phyloP scores from a whole-genome alignment of 208 protist species.

The Trypanosoma mega region DNA sequence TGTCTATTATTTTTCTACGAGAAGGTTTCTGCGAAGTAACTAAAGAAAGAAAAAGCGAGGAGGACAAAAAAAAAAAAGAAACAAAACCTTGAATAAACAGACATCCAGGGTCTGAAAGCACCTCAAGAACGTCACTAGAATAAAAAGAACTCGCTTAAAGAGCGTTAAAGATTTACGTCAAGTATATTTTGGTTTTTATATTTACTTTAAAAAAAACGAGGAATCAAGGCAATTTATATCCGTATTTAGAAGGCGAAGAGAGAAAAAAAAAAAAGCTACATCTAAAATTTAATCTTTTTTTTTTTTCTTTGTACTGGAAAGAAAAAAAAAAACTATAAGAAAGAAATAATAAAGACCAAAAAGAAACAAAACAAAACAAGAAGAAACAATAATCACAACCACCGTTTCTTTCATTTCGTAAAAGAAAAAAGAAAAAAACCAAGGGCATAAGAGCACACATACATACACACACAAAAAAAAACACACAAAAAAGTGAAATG shows the following conservation, averaged over 20 bases:
- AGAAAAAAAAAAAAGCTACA: slow-evolving; percentile 4
- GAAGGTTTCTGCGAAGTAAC: background rate
- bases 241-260: too few relatives aligned
- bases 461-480: background rate
- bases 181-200: too few relatives aligned
- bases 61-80: too few relatives aligned
- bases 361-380: slow-evolving; percentile 2
- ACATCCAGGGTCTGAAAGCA: too few relatives aligned
- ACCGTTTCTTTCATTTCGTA: background rate
- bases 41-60: slow-evolving; percentile 1
- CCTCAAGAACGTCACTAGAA: too few relatives aligned
- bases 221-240: too few relatives aligned
- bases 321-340: slow-evolving; percentile 1
- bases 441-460: too few relatives aligned
- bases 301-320: background rate
- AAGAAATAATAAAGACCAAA: slow-evolving; percentile 5
- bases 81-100: too few relatives aligned
- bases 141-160: too few relatives aligned
- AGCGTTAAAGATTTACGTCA: too few relatives aligned
- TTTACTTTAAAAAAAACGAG: too few relatives aligned
- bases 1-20: background rate
- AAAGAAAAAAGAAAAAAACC: too few relatives aligned
- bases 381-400: background rate
- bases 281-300: background rate
- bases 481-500: slow-evolving; percentile 10